Evolutionary conservation across 371 early-diverging fungal species (phyloP).

Genomic region (Haplosporangium sp.): DNA sequence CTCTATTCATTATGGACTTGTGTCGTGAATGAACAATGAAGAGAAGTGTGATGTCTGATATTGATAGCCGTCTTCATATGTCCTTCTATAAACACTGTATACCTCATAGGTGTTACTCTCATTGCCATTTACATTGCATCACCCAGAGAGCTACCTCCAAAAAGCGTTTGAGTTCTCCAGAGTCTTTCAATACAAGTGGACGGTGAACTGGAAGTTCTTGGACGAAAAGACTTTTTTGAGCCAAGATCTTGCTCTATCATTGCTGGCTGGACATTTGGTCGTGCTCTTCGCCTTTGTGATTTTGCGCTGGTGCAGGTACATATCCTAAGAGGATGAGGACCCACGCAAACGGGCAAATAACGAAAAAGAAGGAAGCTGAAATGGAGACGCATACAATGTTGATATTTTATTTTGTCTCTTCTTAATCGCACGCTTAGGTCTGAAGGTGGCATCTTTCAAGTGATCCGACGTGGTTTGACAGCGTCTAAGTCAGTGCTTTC

Average conservation of each 20-base stretch:
- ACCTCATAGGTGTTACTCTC: conserved; percentile 65
- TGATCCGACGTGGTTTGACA: conserved; percentile 59
- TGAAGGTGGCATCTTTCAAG: conserved; percentile 64
- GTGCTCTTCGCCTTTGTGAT: conserved; percentile 71
- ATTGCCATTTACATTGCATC: conserved; percentile 74
- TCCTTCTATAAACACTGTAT: conserved; percentile 1
- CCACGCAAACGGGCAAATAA: not conserved
- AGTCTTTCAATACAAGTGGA: conserved; percentile 89
- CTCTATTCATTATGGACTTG: not conserved
- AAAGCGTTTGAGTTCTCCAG: conserved; percentile 90
- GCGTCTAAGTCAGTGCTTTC: conserved; percentile 17
- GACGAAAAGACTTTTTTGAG: conserved; percentile 75
- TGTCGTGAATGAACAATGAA: not conserved
- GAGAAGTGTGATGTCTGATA: not conserved
- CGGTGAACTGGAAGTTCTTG: conserved; percentile 94
- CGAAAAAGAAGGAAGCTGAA: not conserved
- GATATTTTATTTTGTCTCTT: not conserved
- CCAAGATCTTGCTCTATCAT: conserved; percentile 62
- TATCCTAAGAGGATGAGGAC: not conserved
- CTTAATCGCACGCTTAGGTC: conserved; percentile 22
- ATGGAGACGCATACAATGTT: not conserved
- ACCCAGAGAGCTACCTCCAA: conserved; percentile 73
- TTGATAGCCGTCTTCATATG: not conserved
- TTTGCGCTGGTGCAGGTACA: conserved; percentile 63
- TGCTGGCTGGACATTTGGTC: conserved; percentile 71